phyloP scores from a whole-genome alignment of 1,139 yeast genomes.

The Yamadazyma jaroonii region DNA sequence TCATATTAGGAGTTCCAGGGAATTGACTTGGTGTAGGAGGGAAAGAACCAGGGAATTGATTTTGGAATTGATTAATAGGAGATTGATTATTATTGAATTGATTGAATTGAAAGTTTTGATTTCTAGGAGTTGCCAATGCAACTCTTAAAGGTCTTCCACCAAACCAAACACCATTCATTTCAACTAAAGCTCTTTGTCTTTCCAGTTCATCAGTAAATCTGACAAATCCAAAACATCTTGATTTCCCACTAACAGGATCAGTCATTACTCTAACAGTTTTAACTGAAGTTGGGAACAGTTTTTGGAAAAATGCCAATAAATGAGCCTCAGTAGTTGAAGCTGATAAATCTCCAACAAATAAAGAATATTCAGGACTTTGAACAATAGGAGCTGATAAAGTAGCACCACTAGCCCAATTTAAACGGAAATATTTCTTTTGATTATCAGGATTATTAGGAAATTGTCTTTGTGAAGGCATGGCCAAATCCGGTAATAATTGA shows the following conservation, averaged over 20 bases:
- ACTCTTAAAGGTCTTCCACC: constrained; percentile 75
- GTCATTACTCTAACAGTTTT: constrained; percentile 71
- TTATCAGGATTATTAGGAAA: constrained; percentile 47
- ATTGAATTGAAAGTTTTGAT: constrained; percentile 13
- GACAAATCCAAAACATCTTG: constrained; percentile 76
- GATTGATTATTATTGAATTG: not conserved
- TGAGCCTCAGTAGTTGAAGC: constrained; percentile 73
- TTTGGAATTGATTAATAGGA: not conserved
- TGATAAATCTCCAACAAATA: constrained; percentile 78
- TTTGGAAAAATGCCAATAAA: constrained; percentile 62
- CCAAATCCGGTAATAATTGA: constrained; percentile 55
- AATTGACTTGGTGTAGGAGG: constrained; percentile 2
- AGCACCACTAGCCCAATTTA: constrained; percentile 76
- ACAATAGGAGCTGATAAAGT: constrained; percentile 51
- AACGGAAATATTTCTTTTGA: constrained; percentile 58
- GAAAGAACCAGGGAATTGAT: constrained; percentile 1
- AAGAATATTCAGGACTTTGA: constrained; percentile 54
- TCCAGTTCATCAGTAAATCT: constrained; percentile 63
- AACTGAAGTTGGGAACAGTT: constrained; percentile 58
- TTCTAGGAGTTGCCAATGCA: constrained; percentile 64
- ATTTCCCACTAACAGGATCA: constrained; percentile 70
- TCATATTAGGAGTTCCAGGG: constrained; percentile 1
- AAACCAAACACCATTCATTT: constrained; percentile 74
- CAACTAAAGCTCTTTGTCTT: constrained; percentile 60
- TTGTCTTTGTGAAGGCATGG: constrained; percentile 46